Percentiles rank a stretch among this genome's conserved stretches.
Evolutionary conservation across 2,329 filamentous ascomycete species (phyloP).

Genomic region (Calonectria pseudoreteaudii): DNA sequence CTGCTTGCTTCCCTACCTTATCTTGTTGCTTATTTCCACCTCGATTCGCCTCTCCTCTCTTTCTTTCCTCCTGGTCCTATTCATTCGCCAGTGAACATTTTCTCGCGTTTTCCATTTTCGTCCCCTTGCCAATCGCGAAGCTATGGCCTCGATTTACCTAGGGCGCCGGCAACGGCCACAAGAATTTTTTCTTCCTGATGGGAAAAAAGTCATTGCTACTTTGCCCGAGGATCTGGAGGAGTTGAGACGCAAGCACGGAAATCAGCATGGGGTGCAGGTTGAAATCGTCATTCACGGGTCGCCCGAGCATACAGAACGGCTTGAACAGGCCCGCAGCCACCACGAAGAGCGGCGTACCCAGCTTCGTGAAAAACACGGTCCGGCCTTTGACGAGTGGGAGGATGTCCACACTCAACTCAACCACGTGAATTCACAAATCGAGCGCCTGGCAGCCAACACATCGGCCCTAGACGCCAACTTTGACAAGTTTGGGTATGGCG

Average conservation of each 20-base stretch:
- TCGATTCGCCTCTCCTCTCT: slow-evolving; percentile 7
- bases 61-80: not conserved
- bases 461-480: slow-evolving; percentile 71
- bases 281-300: slow-evolving; percentile 71
- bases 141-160: slow-evolving; percentile 39
- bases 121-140: not conserved
- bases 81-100: slow-evolving; percentile 1
- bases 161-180: slow-evolving; percentile 54
- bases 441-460: slow-evolving; percentile 64
- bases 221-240: slow-evolving; percentile 65
- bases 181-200: slow-evolving; percentile 67
- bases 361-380: slow-evolving; percentile 61
- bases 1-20: slow-evolving; percentile 23
- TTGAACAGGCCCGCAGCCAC: slow-evolving; percentile 63
- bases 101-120: not conserved
- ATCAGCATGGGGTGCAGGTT: slow-evolving; percentile 53
- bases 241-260: slow-evolving; percentile 57
- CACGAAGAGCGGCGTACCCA: slow-evolving; percentile 61
- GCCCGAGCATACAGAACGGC: slow-evolving; percentile 56
- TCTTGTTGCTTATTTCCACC: slow-evolving; percentile 29
- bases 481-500: slow-evolving; percentile 71
- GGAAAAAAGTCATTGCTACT: slow-evolving; percentile 67
- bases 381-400: slow-evolving; percentile 68
- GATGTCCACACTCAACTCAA: slow-evolving; percentile 65
- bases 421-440: slow-evolving; percentile 63